A percentile compares a stretch with the other conserved stretches of the same genome.
Evolutionary conservation across 2,329 filamentous ascomycete species (phyloP).

Genomic region (Penicillium sp.): DNA sequence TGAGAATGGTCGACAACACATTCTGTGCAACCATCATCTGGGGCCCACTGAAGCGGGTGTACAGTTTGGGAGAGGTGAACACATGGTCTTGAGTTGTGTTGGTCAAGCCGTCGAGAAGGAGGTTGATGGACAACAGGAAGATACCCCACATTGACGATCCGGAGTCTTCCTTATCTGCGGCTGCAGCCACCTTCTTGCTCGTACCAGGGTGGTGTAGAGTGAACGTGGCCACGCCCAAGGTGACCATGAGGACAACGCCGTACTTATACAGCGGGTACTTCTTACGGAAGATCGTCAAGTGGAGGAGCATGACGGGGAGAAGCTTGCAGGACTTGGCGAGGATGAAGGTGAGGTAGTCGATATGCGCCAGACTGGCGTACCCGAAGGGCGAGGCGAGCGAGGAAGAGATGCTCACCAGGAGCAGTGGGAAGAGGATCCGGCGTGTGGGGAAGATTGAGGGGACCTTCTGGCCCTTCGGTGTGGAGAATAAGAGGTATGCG

Average conservation of each 20-base stretch:
- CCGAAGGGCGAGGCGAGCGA: conserved; percentile 93
- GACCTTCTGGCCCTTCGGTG: conserved; percentile 54
- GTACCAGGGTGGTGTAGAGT: conserved; percentile 79
- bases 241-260: conserved; percentile 86
- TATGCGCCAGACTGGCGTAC: conserved; percentile 86
- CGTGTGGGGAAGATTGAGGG: conserved; percentile 70
- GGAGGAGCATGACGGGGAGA: conserved; percentile 96
- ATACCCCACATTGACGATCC: conserved; percentile 70
- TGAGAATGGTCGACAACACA: conserved; percentile 78
- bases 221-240: conserved; percentile 89
- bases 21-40: conserved; percentile 99
- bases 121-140: conserved; percentile 79
- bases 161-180: conserved; percentile 54
- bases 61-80: conserved; percentile 64
- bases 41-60: conserved; percentile 79
- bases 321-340: conserved; percentile 98
- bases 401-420: conserved; percentile 82
- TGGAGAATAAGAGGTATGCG: conserved; percentile 70
- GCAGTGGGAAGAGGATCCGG: conserved; percentile 73
- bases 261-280: conserved; percentile 96
- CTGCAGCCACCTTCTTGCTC: conserved; percentile 52
- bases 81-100: conserved; percentile 97
- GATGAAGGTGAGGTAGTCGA: conserved; percentile 98
- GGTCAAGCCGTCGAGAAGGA: conserved; percentile 92
- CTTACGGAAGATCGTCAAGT: conserved; percentile 86